Base-by-base conservation (phyloP, 2,329 filamentous ascomycete genomes). In the Sclerotinia minor region DNA sequence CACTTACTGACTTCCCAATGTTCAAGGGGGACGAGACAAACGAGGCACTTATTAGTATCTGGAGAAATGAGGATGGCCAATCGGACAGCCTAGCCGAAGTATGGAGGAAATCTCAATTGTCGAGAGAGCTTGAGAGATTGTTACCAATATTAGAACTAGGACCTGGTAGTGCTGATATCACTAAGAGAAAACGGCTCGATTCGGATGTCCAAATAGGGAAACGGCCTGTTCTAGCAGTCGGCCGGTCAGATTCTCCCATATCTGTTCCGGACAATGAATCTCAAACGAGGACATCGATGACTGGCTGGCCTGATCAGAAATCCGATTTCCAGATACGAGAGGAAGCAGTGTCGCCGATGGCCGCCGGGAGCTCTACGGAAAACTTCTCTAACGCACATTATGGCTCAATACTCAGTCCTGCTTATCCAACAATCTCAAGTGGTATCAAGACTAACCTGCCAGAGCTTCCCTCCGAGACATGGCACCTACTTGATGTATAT, bases 401-500 rank as follows among this genome's bases (percentile, higher is more conserved):
- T 38, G 69, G 71, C 19, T 71, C 72, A n/a, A 73, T 73, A 17
- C 54, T 72, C 7, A 74, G 68, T 59, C 71, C 72, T 19, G 44
- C 69, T 47, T 66, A 66, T 26, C 54, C 58, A 24, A 35, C 60
- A 68, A 57, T 17, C 44, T 52, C 65, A n/a, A 52, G 55, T 49
- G 68, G 68, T 35, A 60, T 50, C n/a, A 61, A 11, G 29, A 21
- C 64, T 15, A 67, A 67, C 9, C 29, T 72, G 24, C 72, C 73
- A 32, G 73, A 75, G 26, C 70, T 77, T 21, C 76, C 75, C 21
- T 73, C 74, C 5, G 74, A 76, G 32, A 75, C 76, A 1, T 77
- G 75, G 75, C 73, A 75, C 68, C 81, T 93, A 5, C 79, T 93
- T 50, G 89, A 92, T 71, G 83, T 90, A 5, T 93, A 92, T 75